Conservation (phyloP, 257 asterid species). For the Striga asiatica region DNA sequence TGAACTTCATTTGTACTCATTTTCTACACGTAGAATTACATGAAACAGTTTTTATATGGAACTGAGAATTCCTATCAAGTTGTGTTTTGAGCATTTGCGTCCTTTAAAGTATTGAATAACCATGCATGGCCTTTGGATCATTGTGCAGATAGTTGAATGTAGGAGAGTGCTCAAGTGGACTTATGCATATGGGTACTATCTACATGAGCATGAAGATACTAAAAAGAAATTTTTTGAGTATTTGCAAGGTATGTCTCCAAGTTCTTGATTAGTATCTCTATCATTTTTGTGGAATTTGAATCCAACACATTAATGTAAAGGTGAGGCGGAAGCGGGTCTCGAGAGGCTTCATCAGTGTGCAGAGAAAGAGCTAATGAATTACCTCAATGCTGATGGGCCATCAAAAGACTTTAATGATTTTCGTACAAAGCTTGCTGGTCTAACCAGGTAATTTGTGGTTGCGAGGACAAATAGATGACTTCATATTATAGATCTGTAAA, state of each 20-base stretch:
- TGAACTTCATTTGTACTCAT: background rate
- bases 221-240: constrained; percentile 88
- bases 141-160: constrained; percentile 88
- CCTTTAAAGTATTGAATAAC: background rate
- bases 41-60: background rate
- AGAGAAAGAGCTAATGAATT: constrained; percentile 71
- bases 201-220: constrained; percentile 58
- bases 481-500: background rate
- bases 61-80: background rate
- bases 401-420: constrained; percentile 79
- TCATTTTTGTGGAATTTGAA: constrained; percentile 4
- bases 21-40: background rate
- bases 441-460: constrained; percentile 61
- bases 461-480: constrained; percentile 6
- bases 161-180: constrained; percentile 98
- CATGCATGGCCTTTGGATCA: constrained; percentile 7
- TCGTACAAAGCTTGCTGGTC: constrained; percentile 91
- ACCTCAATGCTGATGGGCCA: constrained; percentile 47
- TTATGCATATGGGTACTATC: constrained; percentile 87
- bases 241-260: constrained; percentile 63
- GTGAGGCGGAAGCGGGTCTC: constrained; percentile 97
- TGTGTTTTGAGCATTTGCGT: background rate
- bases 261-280: background rate
- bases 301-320: constrained; percentile 21
- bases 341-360: constrained; percentile 99